phyloP scores from a whole-genome alignment of 2,329 filamentous ascomycete genomes.

The Lachnellula subtilissima region DNA sequence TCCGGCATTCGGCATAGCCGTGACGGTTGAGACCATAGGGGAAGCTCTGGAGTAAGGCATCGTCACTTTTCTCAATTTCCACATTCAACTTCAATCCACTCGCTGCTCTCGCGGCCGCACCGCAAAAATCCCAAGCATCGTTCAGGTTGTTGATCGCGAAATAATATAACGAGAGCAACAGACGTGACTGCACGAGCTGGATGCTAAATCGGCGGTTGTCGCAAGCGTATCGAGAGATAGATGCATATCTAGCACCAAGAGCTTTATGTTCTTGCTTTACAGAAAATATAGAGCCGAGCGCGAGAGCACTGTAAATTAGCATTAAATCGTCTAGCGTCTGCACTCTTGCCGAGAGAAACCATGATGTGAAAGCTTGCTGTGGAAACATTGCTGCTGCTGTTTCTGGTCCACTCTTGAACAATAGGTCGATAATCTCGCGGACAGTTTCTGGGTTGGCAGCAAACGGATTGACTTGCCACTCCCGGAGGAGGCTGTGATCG shows the following conservation, averaged over 20 bases:
- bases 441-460: constrained; percentile 44
- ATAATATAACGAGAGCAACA: constrained; percentile 64
- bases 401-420: constrained; percentile 52
- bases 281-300: constrained; percentile 52
- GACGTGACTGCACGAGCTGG: constrained; percentile 61
- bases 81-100: constrained; percentile 58
- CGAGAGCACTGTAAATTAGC: constrained; percentile 56
- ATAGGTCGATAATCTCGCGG: constrained; percentile 48
- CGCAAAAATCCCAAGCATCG: constrained; percentile 60
- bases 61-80: constrained; percentile 48
- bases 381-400: constrained; percentile 54
- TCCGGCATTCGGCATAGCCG: constrained; percentile 60
- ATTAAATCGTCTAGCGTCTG: constrained; percentile 52
- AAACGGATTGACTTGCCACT: constrained; percentile 45
- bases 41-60: constrained; percentile 36
- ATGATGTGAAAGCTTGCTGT: constrained; percentile 46
- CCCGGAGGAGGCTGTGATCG: constrained; percentile 18
- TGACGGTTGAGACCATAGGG: constrained; percentile 54
- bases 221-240: constrained; percentile 54
- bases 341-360: constrained; percentile 42
- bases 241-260: constrained; percentile 44
- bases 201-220: constrained; percentile 50
- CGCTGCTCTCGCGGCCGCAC: constrained; percentile 55
- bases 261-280: constrained; percentile 39
- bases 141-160: constrained; percentile 55